Conservation (phyloP, 2,329 filamentous ascomycete genomes). For the Bretziella fagacearum region DNA sequence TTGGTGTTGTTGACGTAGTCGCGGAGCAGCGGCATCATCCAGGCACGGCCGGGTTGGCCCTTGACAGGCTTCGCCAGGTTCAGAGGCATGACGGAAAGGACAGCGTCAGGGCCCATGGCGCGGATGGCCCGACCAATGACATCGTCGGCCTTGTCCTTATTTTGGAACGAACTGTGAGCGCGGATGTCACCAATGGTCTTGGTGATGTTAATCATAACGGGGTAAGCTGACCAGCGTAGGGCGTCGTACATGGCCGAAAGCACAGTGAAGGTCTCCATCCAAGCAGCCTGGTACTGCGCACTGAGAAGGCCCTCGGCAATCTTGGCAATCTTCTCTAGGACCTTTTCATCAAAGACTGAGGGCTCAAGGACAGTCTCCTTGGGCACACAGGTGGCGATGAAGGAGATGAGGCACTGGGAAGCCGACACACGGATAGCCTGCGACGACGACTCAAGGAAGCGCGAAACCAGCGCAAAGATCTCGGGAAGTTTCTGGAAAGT, state of each 20-base stretch:
- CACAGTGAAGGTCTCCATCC: conserved; percentile 87
- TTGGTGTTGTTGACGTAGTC: conserved; percentile 82
- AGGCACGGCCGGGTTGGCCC: conserved; percentile 72
- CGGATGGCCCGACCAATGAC: conserved; percentile 76
- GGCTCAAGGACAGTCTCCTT: conserved; percentile 69
- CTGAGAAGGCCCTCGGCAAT: conserved; percentile 58
- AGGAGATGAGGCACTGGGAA: conserved; percentile 86
- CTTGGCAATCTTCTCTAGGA: conserved; percentile 63
- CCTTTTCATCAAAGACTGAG: conserved; percentile 83
- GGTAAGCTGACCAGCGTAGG: conserved; percentile 68
- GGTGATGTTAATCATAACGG: conserved; percentile 58
- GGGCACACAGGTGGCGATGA: conserved; percentile 80
- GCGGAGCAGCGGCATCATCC: conserved; percentile 82
- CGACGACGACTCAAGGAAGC: conserved; percentile 71
- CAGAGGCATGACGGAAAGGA: conserved; percentile 66
- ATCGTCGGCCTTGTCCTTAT: conserved; percentile 87
- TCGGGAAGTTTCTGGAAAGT: conserved; percentile 82
- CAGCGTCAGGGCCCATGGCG: conserved; percentile 75
- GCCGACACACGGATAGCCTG: conserved; percentile 90
- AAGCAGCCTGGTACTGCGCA: conserved; percentile 84
- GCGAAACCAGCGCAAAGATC: conserved; percentile 62
- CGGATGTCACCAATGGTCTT: conserved; percentile 74
- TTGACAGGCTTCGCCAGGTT: conserved; percentile 65
- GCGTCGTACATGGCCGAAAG: conserved; percentile 74
- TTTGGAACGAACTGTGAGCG: conserved; percentile 70